phyloP scores from a whole-genome alignment of 108 stramenopile species.

The Skeletonema potamos region DNA sequence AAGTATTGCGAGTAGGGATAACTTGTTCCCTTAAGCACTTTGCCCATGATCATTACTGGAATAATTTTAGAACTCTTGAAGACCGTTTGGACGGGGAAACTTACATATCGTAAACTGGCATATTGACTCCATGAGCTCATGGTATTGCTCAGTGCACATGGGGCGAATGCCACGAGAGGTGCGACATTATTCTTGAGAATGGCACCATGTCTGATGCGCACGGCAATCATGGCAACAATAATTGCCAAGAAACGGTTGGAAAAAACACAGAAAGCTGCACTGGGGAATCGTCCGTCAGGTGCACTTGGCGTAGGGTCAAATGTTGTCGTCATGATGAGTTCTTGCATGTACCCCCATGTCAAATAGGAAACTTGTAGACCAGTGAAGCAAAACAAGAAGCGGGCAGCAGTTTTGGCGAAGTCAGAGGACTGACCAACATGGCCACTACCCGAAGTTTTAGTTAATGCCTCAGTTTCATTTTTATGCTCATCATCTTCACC shows the following conservation, averaged over 20 bases:
- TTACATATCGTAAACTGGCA: constrained; percentile 94
- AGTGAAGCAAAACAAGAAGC: constrained; percentile 52
- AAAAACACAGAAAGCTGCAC: constrained; percentile 97
- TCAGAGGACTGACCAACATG: neutral
- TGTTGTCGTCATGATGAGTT: constrained; percentile 93
- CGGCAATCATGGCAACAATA: constrained; percentile 86
- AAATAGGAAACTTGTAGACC: constrained; percentile 80
- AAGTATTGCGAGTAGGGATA: constrained; percentile 90
- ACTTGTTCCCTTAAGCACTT: constrained; percentile 81
- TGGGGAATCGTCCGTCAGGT: constrained; percentile 87
- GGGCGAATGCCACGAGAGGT: constrained; percentile 91
- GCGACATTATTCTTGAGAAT: constrained; percentile 78
- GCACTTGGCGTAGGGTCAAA: constrained; percentile 79
- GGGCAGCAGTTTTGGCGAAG: constrained; percentile 15
- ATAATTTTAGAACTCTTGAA: constrained; percentile 98
- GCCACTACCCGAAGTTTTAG: neutral
- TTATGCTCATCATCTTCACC: constrained; percentile 4
- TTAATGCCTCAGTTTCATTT: constrained; percentile 9
- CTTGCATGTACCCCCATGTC: constrained; percentile 97
- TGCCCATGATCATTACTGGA: constrained; percentile 99
- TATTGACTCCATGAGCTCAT: constrained; percentile 97
- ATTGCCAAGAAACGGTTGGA: constrained; percentile 96
- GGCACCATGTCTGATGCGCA: constrained; percentile 77
- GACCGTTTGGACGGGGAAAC: constrained; percentile 97
- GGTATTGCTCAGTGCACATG: constrained; percentile 95